phyloP scores from a whole-genome alignment of 2,329 filamentous ascomycete genomes.

The Mycocentrospora acerina region DNA sequence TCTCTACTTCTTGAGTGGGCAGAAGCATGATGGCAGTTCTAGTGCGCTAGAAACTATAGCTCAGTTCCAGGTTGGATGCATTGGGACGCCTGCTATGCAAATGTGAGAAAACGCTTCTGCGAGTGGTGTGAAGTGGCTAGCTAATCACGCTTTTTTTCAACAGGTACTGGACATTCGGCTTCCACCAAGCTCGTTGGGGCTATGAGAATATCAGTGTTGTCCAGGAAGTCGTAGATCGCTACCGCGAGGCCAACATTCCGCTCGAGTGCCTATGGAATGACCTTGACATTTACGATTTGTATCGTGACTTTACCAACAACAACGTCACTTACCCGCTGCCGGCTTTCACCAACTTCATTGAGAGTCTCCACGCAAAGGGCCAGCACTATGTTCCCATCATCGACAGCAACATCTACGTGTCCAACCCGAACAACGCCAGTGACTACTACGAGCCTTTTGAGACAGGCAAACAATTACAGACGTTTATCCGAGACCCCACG shows the following conservation, averaged over 20 bases:
- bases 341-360: slow-evolving; percentile 52
- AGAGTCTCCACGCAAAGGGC: slow-evolving; percentile 52
- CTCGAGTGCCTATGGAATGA: slow-evolving; percentile 46
- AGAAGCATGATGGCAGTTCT: slow-evolving; percentile 65
- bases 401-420: slow-evolving; percentile 65
- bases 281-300: slow-evolving; percentile 43
- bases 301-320: slow-evolving; percentile 59
- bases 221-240: slow-evolving; percentile 49
- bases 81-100: slow-evolving; percentile 72
- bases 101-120: slow-evolving; percentile 49
- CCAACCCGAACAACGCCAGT: slow-evolving; percentile 65
- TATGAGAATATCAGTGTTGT: slow-evolving; percentile 51
- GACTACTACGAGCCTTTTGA: slow-evolving; percentile 55
- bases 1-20: slow-evolving; percentile 73
- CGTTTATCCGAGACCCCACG: slow-evolving; percentile 54
- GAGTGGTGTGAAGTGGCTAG: no score
- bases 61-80: slow-evolving; percentile 65
- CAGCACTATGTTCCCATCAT: slow-evolving; percentile 61
- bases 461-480: slow-evolving; percentile 46
- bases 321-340: slow-evolving; percentile 50
- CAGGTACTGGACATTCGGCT: slow-evolving; percentile 67
- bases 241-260: slow-evolving; percentile 55
- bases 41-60: slow-evolving; percentile 37
- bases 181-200: slow-evolving; percentile 78
- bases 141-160: background rate